Percentiles rank a stretch among this genome's conserved stretches.
phyloP scores from a whole-genome alignment of 306 rosid species.

The Hylodesmum podocarpum region DNA sequence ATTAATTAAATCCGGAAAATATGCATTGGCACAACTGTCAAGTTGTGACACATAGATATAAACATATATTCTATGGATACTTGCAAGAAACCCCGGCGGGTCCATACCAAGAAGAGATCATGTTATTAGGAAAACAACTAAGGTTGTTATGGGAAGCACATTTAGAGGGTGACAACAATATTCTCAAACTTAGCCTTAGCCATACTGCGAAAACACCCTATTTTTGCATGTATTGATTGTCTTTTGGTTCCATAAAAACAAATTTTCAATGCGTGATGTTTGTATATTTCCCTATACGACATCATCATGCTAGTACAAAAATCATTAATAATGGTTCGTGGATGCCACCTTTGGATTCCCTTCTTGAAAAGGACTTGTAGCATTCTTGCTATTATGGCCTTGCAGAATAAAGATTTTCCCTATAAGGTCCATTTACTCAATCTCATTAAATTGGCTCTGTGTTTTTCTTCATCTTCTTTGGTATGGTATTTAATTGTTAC shows the following conservation, averaged over 20 bases:
- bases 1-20: slow-evolving; percentile 26
- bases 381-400: slow-evolving; percentile 28
- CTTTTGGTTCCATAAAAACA: slow-evolving; percentile 25
- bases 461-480: slow-evolving; percentile 15
- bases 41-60: slow-evolving; percentile 18
- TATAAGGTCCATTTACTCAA: neutral
- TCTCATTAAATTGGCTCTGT: slow-evolving; percentile 24
- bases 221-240: slow-evolving; percentile 19
- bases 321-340: slow-evolving; percentile 31
- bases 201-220: neutral
- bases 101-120: neutral
- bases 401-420: slow-evolving; percentile 14
- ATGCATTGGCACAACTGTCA: slow-evolving; percentile 31
- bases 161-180: slow-evolving; percentile 30
- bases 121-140: slow-evolving; percentile 17
- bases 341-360: slow-evolving; percentile 52
- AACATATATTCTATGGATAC: neutral
- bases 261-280: slow-evolving; percentile 20
- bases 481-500: slow-evolving; percentile 27
- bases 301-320: slow-evolving; percentile 26
- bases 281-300: slow-evolving; percentile 29
- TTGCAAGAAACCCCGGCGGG: slow-evolving; percentile 12
- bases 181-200: slow-evolving; percentile 5
- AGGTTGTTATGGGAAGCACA: slow-evolving; percentile 30
- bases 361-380: slow-evolving; percentile 47